phyloP scores from a whole-genome alignment of 148 eudicot genomes.

The Spergularia bocconei region DNA sequence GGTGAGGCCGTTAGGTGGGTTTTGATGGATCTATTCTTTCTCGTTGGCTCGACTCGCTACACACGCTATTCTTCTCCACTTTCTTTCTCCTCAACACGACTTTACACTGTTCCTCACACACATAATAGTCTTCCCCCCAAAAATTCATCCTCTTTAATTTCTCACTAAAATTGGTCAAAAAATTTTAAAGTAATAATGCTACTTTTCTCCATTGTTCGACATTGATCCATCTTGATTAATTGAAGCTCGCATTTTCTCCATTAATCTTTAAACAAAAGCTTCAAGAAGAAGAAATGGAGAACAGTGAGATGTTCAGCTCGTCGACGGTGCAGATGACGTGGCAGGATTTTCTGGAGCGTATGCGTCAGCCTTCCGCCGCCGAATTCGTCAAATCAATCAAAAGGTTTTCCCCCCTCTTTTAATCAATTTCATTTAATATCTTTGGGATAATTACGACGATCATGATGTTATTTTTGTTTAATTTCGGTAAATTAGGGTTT shows the following conservation, averaged over 20 bases:
- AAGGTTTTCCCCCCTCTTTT: slow-evolving; percentile 38
- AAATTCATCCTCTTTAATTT: background rate
- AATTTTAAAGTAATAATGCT: background rate
- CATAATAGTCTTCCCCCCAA: background rate
- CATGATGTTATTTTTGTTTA: background rate
- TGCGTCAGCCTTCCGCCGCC: slow-evolving; percentile 96
- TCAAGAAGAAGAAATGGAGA: slow-evolving; percentile 42
- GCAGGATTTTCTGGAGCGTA: slow-evolving; percentile 95
- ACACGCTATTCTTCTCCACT: too few relatives aligned
- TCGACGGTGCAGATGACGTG: slow-evolving; percentile 86
- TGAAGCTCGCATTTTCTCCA: background rate
- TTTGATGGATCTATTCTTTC: too few relatives aligned
- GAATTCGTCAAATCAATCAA: slow-evolving; percentile 93
- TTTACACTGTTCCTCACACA: background rate
- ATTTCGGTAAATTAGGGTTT: background rate
- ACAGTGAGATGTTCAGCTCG: slow-evolving; percentile 60
- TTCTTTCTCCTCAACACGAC: too few relatives aligned
- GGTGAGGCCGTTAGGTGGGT: too few relatives aligned
- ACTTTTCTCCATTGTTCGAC: background rate
- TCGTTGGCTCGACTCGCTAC: too few relatives aligned
- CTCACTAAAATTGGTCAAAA: background rate
- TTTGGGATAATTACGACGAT: background rate
- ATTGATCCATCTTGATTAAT: slow-evolving; percentile 6
- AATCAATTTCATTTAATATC: background rate
- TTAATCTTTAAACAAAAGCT: background rate